A percentile compares a stretch with the other conserved stretches of the same genome.
Conservation (phyloP, 2,329 filamentous ascomycete species). For the Fusarium sp. region DNA sequence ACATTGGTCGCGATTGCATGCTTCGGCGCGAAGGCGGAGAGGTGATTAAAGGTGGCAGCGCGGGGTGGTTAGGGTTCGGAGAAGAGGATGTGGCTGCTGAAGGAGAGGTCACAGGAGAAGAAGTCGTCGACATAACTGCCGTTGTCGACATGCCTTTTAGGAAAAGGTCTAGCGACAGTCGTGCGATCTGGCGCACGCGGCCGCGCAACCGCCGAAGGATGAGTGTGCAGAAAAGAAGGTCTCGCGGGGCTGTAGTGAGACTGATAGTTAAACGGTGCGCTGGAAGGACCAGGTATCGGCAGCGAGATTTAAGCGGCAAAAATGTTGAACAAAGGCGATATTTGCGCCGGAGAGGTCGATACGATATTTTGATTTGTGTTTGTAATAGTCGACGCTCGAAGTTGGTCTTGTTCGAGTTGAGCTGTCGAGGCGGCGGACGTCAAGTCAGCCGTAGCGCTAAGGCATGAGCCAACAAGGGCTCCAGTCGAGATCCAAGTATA, state of each 20-base stretch:
- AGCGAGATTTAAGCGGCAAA: constrained; percentile 25
- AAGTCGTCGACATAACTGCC: constrained; percentile 68
- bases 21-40: constrained; percentile 70
- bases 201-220: constrained; percentile 46
- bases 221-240: constrained; percentile 31
- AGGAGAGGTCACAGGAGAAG: constrained; percentile 67
- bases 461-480: constrained; percentile 34
- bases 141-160: constrained; percentile 55
- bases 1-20: constrained; percentile 73
- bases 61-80: constrained; percentile 65
- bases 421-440: constrained; percentile 40
- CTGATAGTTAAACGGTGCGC: constrained; percentile 30
- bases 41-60: constrained; percentile 69
- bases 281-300: constrained; percentile 21
- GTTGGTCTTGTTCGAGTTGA: constrained; percentile 25
- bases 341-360: constrained; percentile 27
- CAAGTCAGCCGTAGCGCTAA: constrained; percentile 47
- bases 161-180: constrained; percentile 42
- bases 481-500: constrained; percentile 42
- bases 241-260: constrained; percentile 39
- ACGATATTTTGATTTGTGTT: constrained; percentile 20
- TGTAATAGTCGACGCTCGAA: constrained; percentile 24
- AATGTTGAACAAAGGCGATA: constrained; percentile 19
- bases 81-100: constrained; percentile 60
- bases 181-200: constrained; percentile 49